These are phyloP conservation scores for Melanopsichium pennsylvanicum DNA, from an alignment of 1,284 basidiomycete species.

Conservation along the genomic window DNA sequence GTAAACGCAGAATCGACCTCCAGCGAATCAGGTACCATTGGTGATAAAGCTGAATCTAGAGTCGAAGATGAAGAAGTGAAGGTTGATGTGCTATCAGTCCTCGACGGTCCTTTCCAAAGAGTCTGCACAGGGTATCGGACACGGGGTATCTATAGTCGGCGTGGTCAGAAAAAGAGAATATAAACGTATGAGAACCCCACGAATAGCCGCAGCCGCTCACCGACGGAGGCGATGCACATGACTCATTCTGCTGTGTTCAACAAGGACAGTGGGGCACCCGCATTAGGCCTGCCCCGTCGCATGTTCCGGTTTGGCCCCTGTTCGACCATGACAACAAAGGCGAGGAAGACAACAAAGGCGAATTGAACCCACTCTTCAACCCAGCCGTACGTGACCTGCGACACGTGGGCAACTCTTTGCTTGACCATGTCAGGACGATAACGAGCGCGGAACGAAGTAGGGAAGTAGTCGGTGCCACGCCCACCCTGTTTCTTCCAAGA, in stretches of 20 bases:
- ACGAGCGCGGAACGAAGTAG: conserved; percentile 46
- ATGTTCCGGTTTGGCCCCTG: conserved; percentile 28
- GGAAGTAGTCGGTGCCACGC: conserved; percentile 54
- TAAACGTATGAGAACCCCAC: background rate
- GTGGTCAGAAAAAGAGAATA: background rate
- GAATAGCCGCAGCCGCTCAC: background rate
- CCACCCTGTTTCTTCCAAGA: conserved; percentile 44
- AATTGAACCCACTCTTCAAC: conserved; percentile 56
- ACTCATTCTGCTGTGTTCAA: conserved; percentile 14
- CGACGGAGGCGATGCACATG: background rate
- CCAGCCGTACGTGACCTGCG: conserved; percentile 49
- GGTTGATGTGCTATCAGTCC: no score
- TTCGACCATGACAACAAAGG: conserved; percentile 53
- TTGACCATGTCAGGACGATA: conserved; percentile 54
- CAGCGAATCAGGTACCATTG: no score
- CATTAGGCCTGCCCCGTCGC: conserved; percentile 7
- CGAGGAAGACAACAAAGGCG: conserved; percentile 53
- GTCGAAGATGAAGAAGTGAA: no score
- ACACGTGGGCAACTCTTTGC: conserved; percentile 43
- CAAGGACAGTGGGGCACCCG: conserved; percentile 2
- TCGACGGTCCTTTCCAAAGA: no score
- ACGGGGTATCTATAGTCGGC: background rate
- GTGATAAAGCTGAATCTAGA: no score
- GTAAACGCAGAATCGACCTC: no score
- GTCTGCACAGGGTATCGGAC: conserved; percentile 10